Evolutionary conservation across 2,329 filamentous ascomycete species (phyloP).

Genomic region (Graphilbum ipis-grandicollis): DNA sequence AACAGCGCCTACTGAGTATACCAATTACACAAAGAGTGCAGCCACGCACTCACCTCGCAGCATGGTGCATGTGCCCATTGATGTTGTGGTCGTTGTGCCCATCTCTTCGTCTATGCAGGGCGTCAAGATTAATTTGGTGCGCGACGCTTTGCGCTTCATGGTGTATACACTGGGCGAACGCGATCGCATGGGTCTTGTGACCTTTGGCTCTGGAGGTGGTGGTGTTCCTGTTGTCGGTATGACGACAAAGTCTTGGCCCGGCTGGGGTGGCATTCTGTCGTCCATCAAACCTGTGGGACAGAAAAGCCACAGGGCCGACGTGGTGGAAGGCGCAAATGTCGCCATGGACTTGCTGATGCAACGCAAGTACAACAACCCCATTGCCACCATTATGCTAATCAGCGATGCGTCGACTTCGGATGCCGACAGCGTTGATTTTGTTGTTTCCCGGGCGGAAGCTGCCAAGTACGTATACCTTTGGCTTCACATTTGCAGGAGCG

Average conservation of each 20-base stretch:
- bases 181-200: conserved; percentile 93
- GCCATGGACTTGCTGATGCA: conserved; percentile 99
- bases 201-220: conserved; percentile 86
- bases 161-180: conserved; percentile 77
- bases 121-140: conserved; percentile 89
- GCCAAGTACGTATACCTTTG: conserved; percentile 53
- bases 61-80: conserved; percentile 73
- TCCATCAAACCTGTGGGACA: conserved; percentile 88
- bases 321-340: conserved; percentile 92
- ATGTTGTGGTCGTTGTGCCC: conserved; percentile 90
- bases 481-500: not conserved
- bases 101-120: conserved; percentile 98
- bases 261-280: conserved; percentile 72
- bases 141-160: conserved; percentile 83
- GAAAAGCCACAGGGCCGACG: conserved; percentile 90
- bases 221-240: conserved; percentile 94
- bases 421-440: conserved; percentile 89
- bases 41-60: conserved; percentile 16
- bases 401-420: conserved; percentile 94
- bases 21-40: conserved; percentile 43
- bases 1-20: conserved; percentile 86
- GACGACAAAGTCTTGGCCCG: conserved; percentile 87
- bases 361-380: conserved; percentile 84
- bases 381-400: conserved; percentile 89
- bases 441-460: conserved; percentile 88